Conservation (phyloP, 345 rosid species). For the Mallotus nudiflorus region DNA sequence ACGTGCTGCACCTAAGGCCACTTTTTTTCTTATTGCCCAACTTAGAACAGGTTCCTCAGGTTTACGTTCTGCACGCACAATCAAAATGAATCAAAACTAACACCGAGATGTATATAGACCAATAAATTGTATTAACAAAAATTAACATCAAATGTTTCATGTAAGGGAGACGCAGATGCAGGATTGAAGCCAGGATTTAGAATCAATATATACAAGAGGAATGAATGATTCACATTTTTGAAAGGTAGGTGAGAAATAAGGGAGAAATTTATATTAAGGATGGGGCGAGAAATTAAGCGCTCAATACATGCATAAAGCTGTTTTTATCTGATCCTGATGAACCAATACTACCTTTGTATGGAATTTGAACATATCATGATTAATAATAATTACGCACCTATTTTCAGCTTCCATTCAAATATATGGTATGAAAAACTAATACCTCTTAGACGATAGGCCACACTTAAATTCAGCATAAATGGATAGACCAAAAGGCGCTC, state of each 20-base stretch:
- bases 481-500: constrained; percentile 95
- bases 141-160: background rate
- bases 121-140: background rate
- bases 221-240: too few relatives aligned
- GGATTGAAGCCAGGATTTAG: too few relatives aligned
- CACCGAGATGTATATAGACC: background rate
- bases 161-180: too few relatives aligned
- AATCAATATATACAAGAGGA: too few relatives aligned
- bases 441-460: constrained; percentile 92
- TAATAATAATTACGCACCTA: too few relatives aligned
- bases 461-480: constrained; percentile 90
- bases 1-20: constrained; percentile 92
- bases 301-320: background rate
- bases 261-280: background rate
- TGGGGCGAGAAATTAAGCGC: background rate
- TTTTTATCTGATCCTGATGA: background rate
- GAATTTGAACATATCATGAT: background rate
- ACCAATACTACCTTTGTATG: background rate
- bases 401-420: constrained; percentile 3
- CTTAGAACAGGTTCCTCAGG: constrained; percentile 74
- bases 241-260: background rate
- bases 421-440: constrained; percentile 4
- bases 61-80: constrained; percentile 64
- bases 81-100: constrained; percentile 3
- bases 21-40: constrained; percentile 80